Base-by-base conservation (phyloP, 192 early-diverging fungal genomes). In the Thamnidium elegans region DNA sequence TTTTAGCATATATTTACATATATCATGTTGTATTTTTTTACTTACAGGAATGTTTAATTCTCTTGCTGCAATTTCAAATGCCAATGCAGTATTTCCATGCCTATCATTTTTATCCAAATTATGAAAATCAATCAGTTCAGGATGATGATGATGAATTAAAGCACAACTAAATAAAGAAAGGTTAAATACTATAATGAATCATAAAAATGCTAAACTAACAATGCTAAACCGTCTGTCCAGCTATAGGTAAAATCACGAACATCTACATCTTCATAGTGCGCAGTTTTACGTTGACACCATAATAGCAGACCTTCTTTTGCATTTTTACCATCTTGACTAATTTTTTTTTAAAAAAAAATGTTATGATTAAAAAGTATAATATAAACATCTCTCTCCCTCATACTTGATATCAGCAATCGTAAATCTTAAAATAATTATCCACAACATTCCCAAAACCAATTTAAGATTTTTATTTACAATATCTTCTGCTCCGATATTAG, bases 401-500 rank as follows among this genome's bases (percentile, higher is more conserved):
- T n/a, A n/a, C 87, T 68, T 93, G 66, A 97, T 97, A 63, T 93
- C 93, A 36, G 90, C 90, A 72, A 98, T 98, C 21, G 93, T 91
- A 72, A 98, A 98, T 66, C 96, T 86, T 66, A 98, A 81, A 79
- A 98, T 98, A 67, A 98, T 90, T 7, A 88, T 93, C 96, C 96
- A 98, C 63, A 98, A 91, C 85, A 98, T 86, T 14, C 96, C 96
- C 13, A 98, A 79, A 61, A 94, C 89, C 66, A 98, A 84, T 81
- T 97, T 98, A 36, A 75, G 63, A 78, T 96, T 97, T 7, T 81
- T 76, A 72, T 97, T 94, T 19, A 96, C 94, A 72, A 98, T 97
- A 83, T 98, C 96, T 74, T 98, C 96, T 58, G 94, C 90, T 32
- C 96, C 96, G 83, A 97, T 97, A 76, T 98, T 98, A 55, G 94